Percentiles rank a stretch among this genome's conserved stretches.
phyloP scores from a whole-genome alignment of 768 basidiomycete species.

The Pulveroboletus sp. region DNA sequence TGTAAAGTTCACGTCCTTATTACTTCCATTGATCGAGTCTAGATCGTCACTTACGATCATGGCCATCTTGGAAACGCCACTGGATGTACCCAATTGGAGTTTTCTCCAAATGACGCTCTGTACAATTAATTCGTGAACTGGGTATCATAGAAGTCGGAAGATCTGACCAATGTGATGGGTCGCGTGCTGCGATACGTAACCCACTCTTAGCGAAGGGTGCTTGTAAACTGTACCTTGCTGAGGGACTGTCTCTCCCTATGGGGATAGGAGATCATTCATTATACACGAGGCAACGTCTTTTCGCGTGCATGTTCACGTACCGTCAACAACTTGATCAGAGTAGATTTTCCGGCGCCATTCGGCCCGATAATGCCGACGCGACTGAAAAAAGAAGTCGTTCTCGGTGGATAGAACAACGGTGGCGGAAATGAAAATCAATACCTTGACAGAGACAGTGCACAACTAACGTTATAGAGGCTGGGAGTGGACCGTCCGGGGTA shows the following conservation, averaged over 20 bases:
- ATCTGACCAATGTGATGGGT: conserved; percentile 86
- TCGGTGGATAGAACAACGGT: conserved; percentile 14
- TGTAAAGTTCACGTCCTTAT: conserved; percentile 10
- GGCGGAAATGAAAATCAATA: conserved; percentile 34
- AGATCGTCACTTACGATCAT: conserved; percentile 68
- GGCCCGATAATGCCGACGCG: conserved; percentile 91
- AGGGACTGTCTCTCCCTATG: conserved; percentile 83
- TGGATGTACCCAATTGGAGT: conserved; percentile 96
- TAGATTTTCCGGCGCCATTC: conserved; percentile 95
- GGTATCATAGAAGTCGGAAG: conserved; percentile 7
- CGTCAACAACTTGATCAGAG: conserved; percentile 90
- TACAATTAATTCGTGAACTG: conserved; percentile 18
- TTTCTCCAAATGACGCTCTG: conserved; percentile 92
- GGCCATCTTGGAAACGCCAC: conserved; percentile 98
- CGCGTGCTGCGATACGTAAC: conserved; percentile 97
- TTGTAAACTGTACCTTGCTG: conserved; percentile 92
- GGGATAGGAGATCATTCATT: conserved; percentile 8
- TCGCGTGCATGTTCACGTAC: conserved; percentile 37
- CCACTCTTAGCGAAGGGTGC: conserved; percentile 89
- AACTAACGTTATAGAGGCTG: conserved; percentile 83
- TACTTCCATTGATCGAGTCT: conserved; percentile 6
- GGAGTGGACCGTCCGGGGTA: conserved; percentile 83
- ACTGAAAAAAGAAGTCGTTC: conserved; percentile 39
- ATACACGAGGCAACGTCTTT: conserved; percentile 7
- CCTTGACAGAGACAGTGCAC: conserved; percentile 91